Conservation (phyloP, 2,329 filamentous ascomycete species). For the Teratosphaeria gauchensis region DNA sequence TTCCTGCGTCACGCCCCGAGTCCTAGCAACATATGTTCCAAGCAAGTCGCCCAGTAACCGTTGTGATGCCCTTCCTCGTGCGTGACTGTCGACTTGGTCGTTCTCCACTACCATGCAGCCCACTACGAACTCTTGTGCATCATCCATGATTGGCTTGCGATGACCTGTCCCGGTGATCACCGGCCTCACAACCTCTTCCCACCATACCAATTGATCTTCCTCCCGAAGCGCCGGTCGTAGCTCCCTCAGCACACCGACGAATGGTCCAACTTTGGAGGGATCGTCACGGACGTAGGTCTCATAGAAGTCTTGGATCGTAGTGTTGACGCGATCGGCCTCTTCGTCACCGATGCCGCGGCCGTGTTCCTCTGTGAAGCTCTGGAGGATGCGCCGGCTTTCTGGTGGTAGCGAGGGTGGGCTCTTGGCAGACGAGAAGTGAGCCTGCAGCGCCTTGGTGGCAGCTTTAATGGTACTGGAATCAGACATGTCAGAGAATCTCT, state of each 20-base stretch:
- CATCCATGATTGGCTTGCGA: constrained; percentile 54
- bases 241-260: constrained; percentile 56
- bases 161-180: constrained; percentile 48
- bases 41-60: constrained; percentile 49
- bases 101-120: constrained; percentile 55
- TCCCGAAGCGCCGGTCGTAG: constrained; percentile 57
- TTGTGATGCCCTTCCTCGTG: constrained; percentile 30
- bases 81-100: constrained; percentile 36
- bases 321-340: constrained; percentile 56
- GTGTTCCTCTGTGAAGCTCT: constrained; percentile 56
- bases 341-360: constrained; percentile 47
- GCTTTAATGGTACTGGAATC: constrained; percentile 31
- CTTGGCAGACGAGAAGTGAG: constrained; percentile 33
- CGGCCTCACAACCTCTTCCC: constrained; percentile 52
- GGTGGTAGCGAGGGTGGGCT: constrained; percentile 52
- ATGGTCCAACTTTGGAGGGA: constrained; percentile 52
- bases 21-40: constrained; percentile 34
- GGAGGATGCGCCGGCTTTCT: constrained; percentile 32
- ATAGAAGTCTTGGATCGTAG: constrained; percentile 60
- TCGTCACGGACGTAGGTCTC: constrained; percentile 52
- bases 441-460: constrained; percentile 37
- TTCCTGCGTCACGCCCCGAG: constrained; percentile 27
- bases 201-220: constrained; percentile 60
- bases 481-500: background rate
- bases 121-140: constrained; percentile 55